Conservation (phyloP, 2,329 filamentous ascomycete genomes). For the Aspergillus sp. region DNA sequence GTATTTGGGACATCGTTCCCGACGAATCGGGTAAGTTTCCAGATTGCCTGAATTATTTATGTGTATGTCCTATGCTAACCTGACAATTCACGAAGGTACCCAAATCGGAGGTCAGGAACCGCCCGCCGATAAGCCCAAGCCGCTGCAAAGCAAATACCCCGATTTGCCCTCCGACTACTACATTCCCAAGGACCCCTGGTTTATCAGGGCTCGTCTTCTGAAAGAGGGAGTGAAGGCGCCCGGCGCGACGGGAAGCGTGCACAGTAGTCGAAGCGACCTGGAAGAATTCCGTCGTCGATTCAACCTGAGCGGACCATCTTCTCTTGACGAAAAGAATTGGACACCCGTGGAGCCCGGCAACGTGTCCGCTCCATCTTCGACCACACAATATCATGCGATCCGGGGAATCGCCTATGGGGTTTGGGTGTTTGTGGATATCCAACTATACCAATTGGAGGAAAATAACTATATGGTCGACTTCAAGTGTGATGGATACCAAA, state of each 20-base stretch:
- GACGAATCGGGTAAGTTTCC: constrained; percentile 37
- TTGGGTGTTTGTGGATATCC: constrained; percentile 94
- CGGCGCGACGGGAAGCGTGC: constrained; percentile 38
- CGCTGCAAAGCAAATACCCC: constrained; percentile 46
- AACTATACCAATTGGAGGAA: constrained; percentile 90
- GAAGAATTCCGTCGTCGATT: constrained; percentile 43
- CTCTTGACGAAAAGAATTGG: constrained; percentile 34
- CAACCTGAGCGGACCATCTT: constrained; percentile 33
- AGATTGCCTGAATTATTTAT: background rate
- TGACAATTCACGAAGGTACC: constrained; percentile 24
- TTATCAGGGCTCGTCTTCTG: constrained; percentile 84
- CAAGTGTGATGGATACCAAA: constrained; percentile 97
- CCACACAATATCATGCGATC: constrained; percentile 32
- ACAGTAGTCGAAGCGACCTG: constrained; percentile 42
- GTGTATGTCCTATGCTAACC: background rate
- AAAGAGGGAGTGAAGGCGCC: constrained; percentile 71
- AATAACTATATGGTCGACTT: constrained; percentile 96
- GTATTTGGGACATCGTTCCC: constrained; percentile 71
- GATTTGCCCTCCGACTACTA: constrained; percentile 63
- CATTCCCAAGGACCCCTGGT: constrained; percentile 92
- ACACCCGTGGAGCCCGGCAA: constrained; percentile 35
- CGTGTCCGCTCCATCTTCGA: constrained; percentile 37
- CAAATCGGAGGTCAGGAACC: constrained; percentile 38
- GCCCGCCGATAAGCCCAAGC: constrained; percentile 35
- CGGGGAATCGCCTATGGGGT: constrained; percentile 63